Conservation (phyloP, 106 monocot genomes). For the Hemerocallis citrina region DNA sequence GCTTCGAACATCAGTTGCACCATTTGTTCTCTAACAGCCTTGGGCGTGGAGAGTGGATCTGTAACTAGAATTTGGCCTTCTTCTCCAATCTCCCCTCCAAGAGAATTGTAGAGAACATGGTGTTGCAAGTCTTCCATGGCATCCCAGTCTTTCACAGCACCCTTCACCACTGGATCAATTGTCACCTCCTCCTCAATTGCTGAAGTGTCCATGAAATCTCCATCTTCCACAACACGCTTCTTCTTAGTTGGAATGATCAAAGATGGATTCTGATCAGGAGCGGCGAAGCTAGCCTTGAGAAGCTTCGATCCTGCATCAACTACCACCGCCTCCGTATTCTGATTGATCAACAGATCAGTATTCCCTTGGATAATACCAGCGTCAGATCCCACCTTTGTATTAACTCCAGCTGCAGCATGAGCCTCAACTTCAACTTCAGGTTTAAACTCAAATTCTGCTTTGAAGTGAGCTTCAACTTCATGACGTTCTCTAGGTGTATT, state of each 20-base stretch:
- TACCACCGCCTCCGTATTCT: conserved; percentile 99
- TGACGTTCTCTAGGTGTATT: no score
- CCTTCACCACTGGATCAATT: conserved; percentile 76
- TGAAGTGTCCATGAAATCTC: conserved; percentile 26
- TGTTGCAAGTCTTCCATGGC: conserved; percentile 79
- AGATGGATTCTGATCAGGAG: conserved; percentile 85
- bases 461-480: no score
- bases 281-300: conserved; percentile 86
- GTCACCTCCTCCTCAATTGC: conserved; percentile 35
- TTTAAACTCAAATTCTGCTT: no score
- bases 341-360: no score
- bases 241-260: conserved; percentile 50
- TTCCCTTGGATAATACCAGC: no score
- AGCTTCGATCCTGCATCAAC: conserved; percentile 92
- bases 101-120: conserved; percentile 60
- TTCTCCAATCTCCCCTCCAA: conserved; percentile 88
- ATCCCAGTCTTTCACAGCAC: conserved; percentile 86
- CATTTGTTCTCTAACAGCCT: no score
- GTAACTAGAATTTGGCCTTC: conserved; percentile 92
- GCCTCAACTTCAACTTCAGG: no score
- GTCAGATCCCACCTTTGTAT: no score
- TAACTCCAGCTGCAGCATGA: no score
- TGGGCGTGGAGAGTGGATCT: no score
- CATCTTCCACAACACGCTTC: conserved; percentile 67
- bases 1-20: no score